phyloP scores from a whole-genome alignment of 441 rosid genomes.

The Pelargonium citronellum region DNA sequence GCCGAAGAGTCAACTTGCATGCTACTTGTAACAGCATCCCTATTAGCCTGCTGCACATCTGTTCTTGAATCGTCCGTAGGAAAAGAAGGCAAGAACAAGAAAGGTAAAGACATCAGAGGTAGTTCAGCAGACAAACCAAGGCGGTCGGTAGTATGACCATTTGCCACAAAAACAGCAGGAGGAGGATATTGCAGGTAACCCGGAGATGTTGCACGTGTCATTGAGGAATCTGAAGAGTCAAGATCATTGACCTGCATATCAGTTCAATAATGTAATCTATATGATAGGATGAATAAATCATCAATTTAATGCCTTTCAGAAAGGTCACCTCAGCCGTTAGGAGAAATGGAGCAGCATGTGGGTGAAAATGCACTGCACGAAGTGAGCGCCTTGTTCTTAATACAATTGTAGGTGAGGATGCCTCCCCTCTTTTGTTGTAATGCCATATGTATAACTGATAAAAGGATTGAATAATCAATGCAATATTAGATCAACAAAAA shows the following conservation, averaged over 20 bases:
- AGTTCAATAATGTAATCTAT: constrained; percentile 38
- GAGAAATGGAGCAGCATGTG: constrained; percentile 83
- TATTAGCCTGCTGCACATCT: constrained; percentile 34
- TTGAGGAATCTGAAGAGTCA: constrained; percentile 69
- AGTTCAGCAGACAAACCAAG: constrained; percentile 49
- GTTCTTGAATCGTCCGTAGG: constrained; percentile 43
- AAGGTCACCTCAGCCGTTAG: constrained; percentile 86
- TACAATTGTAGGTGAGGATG: constrained; percentile 60
- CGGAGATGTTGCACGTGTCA: constrained; percentile 70
- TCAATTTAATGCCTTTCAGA: constrained; percentile 22
- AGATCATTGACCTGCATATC: constrained; percentile 92
- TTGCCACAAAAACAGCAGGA: constrained; percentile 55
- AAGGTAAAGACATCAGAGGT: constrained; percentile 55
- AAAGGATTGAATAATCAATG: constrained; percentile 23
- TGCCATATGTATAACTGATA: constrained; percentile 77
- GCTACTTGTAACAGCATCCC: constrained; percentile 35
- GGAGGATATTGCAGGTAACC: constrained; percentile 76
- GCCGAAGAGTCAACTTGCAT: constrained; percentile 22
- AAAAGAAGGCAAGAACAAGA: constrained; percentile 45
- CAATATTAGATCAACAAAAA: not conserved
- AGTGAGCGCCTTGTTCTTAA: constrained; percentile 76
- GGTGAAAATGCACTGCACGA: constrained; percentile 94
- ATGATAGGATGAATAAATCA: constrained; percentile 20
- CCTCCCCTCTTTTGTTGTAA: constrained; percentile 58
- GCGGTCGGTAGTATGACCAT: constrained; percentile 45